These are phyloP conservation scores for Cytospora piceae DNA, from an alignment of 2,329 filamentous ascomycete genomes.

Conservation along the genomic window DNA sequence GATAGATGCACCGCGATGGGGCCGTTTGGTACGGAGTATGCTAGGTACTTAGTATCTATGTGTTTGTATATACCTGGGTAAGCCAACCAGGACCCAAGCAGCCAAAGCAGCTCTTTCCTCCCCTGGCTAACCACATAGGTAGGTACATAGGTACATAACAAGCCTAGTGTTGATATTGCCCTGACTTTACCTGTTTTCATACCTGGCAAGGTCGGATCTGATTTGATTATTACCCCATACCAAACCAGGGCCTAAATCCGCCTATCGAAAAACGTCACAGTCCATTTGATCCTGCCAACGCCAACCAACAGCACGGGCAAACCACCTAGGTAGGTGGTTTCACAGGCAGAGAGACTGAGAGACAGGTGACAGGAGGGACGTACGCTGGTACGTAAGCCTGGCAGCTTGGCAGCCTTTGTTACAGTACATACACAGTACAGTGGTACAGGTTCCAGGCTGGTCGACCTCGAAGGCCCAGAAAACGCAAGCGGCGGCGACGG, in stretches of 20 bases:
- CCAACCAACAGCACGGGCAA: no score
- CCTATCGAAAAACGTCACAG: neutral
- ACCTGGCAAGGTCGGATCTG: constrained; percentile 21
- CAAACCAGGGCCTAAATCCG: constrained; percentile 12
- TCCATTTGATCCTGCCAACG: neutral
- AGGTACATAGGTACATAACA: neutral
- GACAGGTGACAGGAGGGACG: no score
- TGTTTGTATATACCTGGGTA: neutral
- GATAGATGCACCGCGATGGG: constrained; percentile 26
- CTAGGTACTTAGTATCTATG: constrained; percentile 11
- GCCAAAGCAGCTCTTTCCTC: neutral
- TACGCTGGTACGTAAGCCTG: neutral
- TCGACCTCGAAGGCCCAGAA: neutral
- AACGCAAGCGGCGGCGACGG: neutral
- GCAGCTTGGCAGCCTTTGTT: no score
- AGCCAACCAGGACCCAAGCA: neutral
- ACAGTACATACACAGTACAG: no score
- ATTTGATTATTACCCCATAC: constrained; percentile 16
- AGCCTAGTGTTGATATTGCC: neutral
- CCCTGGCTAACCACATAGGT: neutral
- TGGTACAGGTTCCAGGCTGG: neutral
- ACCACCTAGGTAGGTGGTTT: no score
- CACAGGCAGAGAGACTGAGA: no score
- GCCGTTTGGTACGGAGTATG: neutral
- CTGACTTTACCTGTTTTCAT: constrained; percentile 6